These are phyloP conservation scores for Didymella sp. DNA, from an alignment of 2,329 filamentous ascomycete genomes.

Conservation along the genomic window DNA sequence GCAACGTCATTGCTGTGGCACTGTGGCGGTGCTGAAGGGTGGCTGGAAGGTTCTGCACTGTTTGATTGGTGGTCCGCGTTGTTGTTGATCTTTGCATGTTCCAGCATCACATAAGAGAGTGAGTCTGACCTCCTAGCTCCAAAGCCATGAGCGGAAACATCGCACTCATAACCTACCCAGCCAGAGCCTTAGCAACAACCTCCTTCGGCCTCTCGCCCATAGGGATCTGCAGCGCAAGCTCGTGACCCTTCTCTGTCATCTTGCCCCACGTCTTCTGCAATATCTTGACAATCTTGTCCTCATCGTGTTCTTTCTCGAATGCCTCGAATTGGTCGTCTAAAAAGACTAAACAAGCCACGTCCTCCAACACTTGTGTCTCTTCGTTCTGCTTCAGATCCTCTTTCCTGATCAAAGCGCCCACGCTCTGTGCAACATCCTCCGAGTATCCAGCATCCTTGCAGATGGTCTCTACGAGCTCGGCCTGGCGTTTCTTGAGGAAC, in stretches of 20 bases:
- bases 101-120: neutral
- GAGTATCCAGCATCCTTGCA: constrained; percentile 61
- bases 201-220: constrained; percentile 41
- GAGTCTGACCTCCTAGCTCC: neutral
- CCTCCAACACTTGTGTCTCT: constrained; percentile 79
- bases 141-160: neutral
- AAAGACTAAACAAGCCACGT: constrained; percentile 87
- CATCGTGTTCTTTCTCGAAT: constrained; percentile 76
- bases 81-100: neutral
- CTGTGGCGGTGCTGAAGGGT: constrained; percentile 4
- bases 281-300: constrained; percentile 73
- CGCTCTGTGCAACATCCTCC: constrained; percentile 63
- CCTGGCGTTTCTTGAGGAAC: constrained; percentile 75
- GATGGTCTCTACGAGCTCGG: constrained; percentile 64
- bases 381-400: constrained; percentile 70
- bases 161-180: constrained; percentile 20
- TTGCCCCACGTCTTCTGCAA: constrained; percentile 52
- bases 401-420: constrained; percentile 78
- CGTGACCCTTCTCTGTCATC: constrained; percentile 47
- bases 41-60: constrained; percentile 8
- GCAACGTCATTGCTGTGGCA: constrained; percentile 8
- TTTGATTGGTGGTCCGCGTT: neutral
- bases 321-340: constrained; percentile 84
- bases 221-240: constrained; percentile 45
- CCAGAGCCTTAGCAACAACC: constrained; percentile 45